A percentile compares a stretch with the other conserved stretches of the same genome.
These are phyloP conservation scores for Arxiozyma slooffiae DNA, from an alignment of 1,139 yeast species.

Conservation along the genomic window DNA sequence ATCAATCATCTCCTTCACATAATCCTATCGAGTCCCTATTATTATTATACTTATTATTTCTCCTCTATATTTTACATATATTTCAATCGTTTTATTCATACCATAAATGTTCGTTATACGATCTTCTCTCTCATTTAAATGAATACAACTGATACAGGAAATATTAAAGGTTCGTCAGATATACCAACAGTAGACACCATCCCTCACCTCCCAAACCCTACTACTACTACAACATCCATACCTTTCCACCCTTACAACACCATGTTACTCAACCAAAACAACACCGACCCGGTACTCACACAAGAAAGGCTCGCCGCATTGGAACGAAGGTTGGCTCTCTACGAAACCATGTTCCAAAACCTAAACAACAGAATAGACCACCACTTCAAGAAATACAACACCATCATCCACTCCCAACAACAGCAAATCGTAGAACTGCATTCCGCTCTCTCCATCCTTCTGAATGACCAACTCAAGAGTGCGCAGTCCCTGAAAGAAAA, in stretches of 20 bases:
- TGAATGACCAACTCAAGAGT: slow-evolving; percentile 25
- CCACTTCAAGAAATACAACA: slow-evolving; percentile 27
- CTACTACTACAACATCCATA: not conserved
- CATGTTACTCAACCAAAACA: not conserved
- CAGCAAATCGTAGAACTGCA: slow-evolving; percentile 26
- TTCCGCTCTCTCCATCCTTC: slow-evolving; percentile 19
- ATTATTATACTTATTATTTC: too few species aligned
- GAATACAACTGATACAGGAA: not conserved
- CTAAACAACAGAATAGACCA: slow-evolving; percentile 26
- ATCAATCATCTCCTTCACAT: not conserved
- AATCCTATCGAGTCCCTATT: not conserved
- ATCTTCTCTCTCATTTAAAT: not conserved
- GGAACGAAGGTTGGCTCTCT: slow-evolving; percentile 25
- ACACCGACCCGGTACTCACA: slow-evolving; percentile 8
- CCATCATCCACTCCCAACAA: slow-evolving; percentile 25
- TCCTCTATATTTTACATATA: too few species aligned
- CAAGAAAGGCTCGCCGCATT: slow-evolving; percentile 20
- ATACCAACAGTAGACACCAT: not conserved
- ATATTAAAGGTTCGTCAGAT: slow-evolving; percentile 2
- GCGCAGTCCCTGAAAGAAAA: slow-evolving; percentile 24
- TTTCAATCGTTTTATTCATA: not conserved
- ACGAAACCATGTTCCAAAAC: slow-evolving; percentile 27
- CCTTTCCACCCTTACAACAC: not conserved
- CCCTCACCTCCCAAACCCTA: not conserved
- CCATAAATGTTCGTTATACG: not conserved